Conservation (phyloP, 768 basidiomycete species). For the Lentinula aciculospora region DNA sequence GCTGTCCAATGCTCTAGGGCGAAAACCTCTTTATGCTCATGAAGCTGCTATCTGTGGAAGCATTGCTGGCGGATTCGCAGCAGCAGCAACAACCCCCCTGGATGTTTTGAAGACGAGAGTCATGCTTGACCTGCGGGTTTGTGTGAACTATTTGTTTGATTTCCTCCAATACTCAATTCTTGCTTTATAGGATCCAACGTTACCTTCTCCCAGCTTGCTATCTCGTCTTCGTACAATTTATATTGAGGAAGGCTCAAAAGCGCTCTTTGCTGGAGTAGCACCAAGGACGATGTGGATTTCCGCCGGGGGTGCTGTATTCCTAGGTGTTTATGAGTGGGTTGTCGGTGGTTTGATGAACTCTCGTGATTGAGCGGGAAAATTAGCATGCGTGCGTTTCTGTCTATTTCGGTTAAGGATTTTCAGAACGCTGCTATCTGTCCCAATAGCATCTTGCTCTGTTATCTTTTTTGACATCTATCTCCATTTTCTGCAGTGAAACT, state of each 20-base stretch:
- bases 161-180: conserved; percentile 33
- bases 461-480: no score
- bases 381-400: no score
- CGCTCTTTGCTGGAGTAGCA: conserved; percentile 81
- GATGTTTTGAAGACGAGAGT: conserved; percentile 97
- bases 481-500: no score
- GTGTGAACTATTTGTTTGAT: conserved; percentile 14
- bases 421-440: not conserved
- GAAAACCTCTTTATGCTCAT: conserved; percentile 57
- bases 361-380: not conserved
- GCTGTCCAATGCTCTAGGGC: conserved; percentile 47
- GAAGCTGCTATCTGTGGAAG: conserved; percentile 89
- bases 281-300: conserved; percentile 97
- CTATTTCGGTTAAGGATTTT: not conserved
- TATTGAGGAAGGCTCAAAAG: conserved; percentile 58
- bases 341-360: conserved; percentile 41
- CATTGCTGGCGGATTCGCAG: conserved; percentile 86
- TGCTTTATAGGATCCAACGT: conserved; percentile 31
- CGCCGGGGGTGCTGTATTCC: conserved; percentile 92
- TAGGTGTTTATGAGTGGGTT: conserved; percentile 92
- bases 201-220: conserved; percentile 42
- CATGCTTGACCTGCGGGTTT: conserved; percentile 87
- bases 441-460: no score
- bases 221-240: conserved; percentile 65
- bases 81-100: conserved; percentile 86